Evolutionary conservation across 768 basidiomycete genomes (phyloP), one percentile per base, ranked within the genome.

Genomic region (Collybiopsis luxurians): DNA sequence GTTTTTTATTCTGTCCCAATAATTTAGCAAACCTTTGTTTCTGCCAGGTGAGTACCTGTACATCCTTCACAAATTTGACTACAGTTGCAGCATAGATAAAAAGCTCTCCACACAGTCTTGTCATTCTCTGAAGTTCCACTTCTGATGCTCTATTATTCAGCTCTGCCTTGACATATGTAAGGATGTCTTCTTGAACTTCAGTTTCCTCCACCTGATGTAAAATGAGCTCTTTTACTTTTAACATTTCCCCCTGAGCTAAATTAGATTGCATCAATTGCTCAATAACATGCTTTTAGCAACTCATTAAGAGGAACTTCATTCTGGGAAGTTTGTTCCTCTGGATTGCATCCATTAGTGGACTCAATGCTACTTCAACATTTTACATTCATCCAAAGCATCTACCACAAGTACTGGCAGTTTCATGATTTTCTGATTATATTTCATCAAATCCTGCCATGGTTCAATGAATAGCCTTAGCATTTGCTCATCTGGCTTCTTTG

Each of bases 341-440:
- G 12, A 53, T 43, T 1, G 52, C 52, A 53, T 36, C 11, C 26
- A 53, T 39, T 4, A 53, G 23, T 24, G 52, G 24, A 7, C 9
- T 21, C 1, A 53, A 36, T 4, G 27, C 26, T 30, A 7, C 23
- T 42, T 13, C 23, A 28, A 43, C 27, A 21, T n/a, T 3, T 24
- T 11, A 28, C 52, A 53, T 31, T 53, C 52, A 53, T 53, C 52
- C n/a, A 53, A 24, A 27, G 52, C 52, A 53, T 53, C 52, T 9
- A 53, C 15, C 9, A 53, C 52, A 5, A 53, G 9, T 4, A 53
- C 26, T 11, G 34, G 39, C 11, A 27, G 4, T 38, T 28, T 9
- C 15, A 31, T 3, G n/a, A 1, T 45, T 12, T 7, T 3, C 13
- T 12, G 28, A 28, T n/a, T n/a, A 2, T 40, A 21, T 23, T 39